phyloP scores from a whole-genome alignment of 768 basidiomycete genomes.

The Agrocybe pediades region DNA sequence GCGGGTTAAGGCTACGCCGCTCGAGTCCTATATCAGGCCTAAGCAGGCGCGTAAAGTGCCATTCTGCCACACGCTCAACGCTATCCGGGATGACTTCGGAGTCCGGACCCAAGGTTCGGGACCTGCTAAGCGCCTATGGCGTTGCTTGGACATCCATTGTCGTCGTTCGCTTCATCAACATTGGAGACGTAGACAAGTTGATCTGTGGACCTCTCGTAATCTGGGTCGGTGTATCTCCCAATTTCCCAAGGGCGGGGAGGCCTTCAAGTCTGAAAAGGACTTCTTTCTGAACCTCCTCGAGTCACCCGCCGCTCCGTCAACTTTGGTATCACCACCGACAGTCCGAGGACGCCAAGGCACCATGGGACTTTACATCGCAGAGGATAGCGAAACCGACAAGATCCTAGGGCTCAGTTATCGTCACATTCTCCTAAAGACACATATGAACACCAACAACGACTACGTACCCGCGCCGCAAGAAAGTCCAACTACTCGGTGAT shows the following conservation, averaged over 20 bases:
- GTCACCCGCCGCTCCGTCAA: no score
- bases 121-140: conserved; percentile 31
- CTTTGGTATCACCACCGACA: conserved; percentile 31
- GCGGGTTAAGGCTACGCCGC: conserved; percentile 30
- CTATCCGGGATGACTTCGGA: conserved; percentile 35
- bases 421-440: conserved; percentile 23
- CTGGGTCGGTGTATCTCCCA: conserved; percentile 37
- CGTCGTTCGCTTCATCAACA: conserved; percentile 36
- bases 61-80: conserved; percentile 40
- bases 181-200: conserved; percentile 20
- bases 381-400: conserved; percentile 20
- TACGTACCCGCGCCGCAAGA: neutral
- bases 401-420: conserved; percentile 26
- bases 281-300: conserved; percentile 38
- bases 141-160: conserved; percentile 28
- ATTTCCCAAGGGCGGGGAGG: conserved; percentile 36
- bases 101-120: conserved; percentile 37
- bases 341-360: conserved; percentile 33
- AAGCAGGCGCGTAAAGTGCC: conserved; percentile 43
- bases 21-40: conserved; percentile 25
- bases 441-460: conserved; percentile 8
- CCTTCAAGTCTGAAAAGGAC: conserved; percentile 34
- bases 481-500: neutral
- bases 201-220: conserved; percentile 37
- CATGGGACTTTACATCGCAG: conserved; percentile 25